Evolutionary conservation across 2,329 filamentous ascomycete genomes (phyloP).

Genomic region (Fusarium subglutinans): DNA sequence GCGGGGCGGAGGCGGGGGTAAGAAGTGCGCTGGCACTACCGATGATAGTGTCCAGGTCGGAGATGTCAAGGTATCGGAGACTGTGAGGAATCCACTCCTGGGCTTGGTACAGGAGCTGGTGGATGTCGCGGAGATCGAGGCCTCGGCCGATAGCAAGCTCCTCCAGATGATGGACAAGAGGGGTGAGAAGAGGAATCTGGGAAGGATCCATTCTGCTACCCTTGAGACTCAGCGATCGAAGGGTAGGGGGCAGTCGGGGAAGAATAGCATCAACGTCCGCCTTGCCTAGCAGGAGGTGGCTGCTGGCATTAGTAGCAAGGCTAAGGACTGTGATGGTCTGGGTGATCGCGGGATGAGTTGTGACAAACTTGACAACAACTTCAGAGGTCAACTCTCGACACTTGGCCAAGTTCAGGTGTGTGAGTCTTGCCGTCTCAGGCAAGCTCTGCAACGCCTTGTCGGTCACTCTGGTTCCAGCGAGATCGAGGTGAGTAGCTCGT

Average conservation of each 20-base stretch:
- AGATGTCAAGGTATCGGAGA: conserved; percentile 80
- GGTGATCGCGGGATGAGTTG: conserved; percentile 74
- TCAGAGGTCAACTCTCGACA: conserved; percentile 75
- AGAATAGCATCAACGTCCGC: conserved; percentile 73
- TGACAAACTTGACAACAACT: conserved; percentile 75
- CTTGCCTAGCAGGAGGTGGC: conserved; percentile 74
- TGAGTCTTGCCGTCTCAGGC: conserved; percentile 75
- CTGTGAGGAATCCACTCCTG: conserved; percentile 60
- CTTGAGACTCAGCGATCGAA: conserved; percentile 79
- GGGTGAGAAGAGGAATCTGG: conserved; percentile 71
- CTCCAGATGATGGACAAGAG: conserved; percentile 74
- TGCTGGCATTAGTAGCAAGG: conserved; percentile 75
- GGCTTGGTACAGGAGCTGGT: conserved; percentile 68
- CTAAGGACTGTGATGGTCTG: conserved; percentile 75
- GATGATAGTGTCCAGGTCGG: conserved; percentile 67
- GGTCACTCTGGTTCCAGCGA: conserved; percentile 81
- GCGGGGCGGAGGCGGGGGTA: conserved; percentile 67
- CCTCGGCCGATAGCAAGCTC: conserved; percentile 79
- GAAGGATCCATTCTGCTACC: conserved; percentile 74
- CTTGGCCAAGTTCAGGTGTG: conserved; percentile 81
- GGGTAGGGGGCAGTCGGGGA: conserved; percentile 69
- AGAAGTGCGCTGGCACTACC: conserved; percentile 70
- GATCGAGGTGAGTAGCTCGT: conserved; percentile 78
- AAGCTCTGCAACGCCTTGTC: conserved; percentile 76
- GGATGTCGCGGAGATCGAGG: conserved; percentile 71